Evolutionary conservation across 176 grass and related monocot genomes (phyloP).

Genomic region (Carex littledalei): DNA sequence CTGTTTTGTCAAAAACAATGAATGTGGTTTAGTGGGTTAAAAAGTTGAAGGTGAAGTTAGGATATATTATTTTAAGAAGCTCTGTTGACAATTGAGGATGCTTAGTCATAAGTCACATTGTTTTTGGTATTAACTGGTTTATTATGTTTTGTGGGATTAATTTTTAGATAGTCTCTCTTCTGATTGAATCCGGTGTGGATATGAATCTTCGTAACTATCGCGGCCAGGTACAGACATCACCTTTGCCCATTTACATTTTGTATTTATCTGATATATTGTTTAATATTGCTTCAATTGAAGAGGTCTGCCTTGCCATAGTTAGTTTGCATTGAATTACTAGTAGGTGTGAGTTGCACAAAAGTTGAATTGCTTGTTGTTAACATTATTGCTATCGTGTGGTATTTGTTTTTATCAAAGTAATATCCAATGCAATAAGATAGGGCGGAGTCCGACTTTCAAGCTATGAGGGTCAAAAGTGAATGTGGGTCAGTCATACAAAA

Average conservation of each 20-base stretch:
- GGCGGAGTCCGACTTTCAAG: no score
- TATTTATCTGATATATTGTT: neutral
- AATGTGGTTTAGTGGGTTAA: neutral
- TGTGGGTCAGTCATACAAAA: no score
- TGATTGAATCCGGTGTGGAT: conserved; percentile 84
- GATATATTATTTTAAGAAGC: neutral
- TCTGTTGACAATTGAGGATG: neutral
- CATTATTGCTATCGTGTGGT: neutral
- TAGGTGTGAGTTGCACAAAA: neutral
- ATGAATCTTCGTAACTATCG: conserved; percentile 87
- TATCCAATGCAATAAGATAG: neutral
- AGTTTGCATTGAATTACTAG: neutral
- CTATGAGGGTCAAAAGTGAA: no score
- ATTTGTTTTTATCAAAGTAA: neutral
- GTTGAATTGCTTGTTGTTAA: neutral
- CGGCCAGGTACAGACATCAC: conserved; percentile 53
- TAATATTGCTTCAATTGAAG: neutral
- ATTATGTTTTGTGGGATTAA: neutral
- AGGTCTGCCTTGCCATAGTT: neutral
- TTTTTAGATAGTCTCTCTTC: conserved; percentile 75
- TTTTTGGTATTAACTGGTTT: neutral
- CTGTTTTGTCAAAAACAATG: neutral
- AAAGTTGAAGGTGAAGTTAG: neutral
- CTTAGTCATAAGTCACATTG: neutral
- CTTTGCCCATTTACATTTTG: conserved; percentile 11